Evolutionary conservation across 2,329 filamentous ascomycete genomes (phyloP), one percentile per base, ranked within the genome.

Genomic region (Aspergillus pseudoterreus): DNA sequence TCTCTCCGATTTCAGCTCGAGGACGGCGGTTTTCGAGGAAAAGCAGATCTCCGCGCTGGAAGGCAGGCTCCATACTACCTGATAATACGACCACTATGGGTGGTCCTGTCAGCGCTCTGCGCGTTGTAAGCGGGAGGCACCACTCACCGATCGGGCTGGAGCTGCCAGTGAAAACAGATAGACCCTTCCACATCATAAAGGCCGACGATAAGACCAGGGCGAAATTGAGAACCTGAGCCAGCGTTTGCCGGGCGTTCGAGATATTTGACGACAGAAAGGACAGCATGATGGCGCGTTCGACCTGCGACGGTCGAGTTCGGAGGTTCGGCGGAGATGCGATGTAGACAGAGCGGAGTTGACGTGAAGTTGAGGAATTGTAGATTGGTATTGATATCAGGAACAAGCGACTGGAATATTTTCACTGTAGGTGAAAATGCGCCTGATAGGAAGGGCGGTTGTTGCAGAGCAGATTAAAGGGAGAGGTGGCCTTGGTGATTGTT

Each of bases 181-280:
- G 83, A 9, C 88, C 89, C 73, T 96, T 96, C 91, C 87, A 90
- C 76, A 95, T 84, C 91, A 96, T 96, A 69, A 96, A 96, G 1
- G 92, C 91, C 1, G 90, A 94, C 9, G 87, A 91, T 46, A 96
- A 82, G 56, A 96, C 90, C 57, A 96, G 83, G 51, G 86, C 90
- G 71, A 96, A 96, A 75, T 95, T 95, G 67, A 96, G 83, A 60
- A 92, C 73, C 78, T 95, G 90, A 45, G 84, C 80, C 63, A 90
- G 85, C 49, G 88, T 81, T 71, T 95, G 90, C 71, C 91, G 87
- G 59, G 89, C 87, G 71, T 90, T 91, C 36, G 71, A 64, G 47
- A 74, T 60, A 66, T 82, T 76, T 49, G 74, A 73, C 53, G 78
- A 75, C 57, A 95, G 78, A 58, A 79, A 75, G 42, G 85, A 83